phyloP scores from a whole-genome alignment of 306 rosid genomes.

The Betula pendula region DNA sequence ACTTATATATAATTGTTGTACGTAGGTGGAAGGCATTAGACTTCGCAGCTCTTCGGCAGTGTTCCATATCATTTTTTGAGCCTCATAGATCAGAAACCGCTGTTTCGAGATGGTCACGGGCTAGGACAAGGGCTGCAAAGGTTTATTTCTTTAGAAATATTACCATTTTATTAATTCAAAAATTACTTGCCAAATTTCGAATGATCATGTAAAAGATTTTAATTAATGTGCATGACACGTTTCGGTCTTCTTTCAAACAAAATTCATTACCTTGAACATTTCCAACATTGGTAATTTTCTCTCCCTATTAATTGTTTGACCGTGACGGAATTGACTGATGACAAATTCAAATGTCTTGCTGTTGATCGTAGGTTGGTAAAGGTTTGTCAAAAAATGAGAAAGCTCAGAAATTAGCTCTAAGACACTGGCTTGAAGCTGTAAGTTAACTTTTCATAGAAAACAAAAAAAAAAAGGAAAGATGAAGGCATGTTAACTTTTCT shows the following conservation, averaged over 20 bases:
- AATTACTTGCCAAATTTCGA: too few relatives aligned
- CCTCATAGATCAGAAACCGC: slow-evolving; percentile 68
- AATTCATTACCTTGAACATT: not conserved
- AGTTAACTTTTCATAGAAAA: slow-evolving; percentile 15
- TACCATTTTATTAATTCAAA: not conserved
- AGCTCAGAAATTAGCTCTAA: slow-evolving; percentile 70
- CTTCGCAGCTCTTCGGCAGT: slow-evolving; percentile 49
- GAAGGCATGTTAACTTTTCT: slow-evolving; percentile 1
- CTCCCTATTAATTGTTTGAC: slow-evolving; percentile 29
- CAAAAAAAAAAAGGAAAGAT: not conserved
- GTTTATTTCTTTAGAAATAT: slow-evolving; percentile 26
- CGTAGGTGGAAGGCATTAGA: slow-evolving; percentile 92
- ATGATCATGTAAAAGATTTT: slow-evolving; percentile 9
- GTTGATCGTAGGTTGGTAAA: slow-evolving; percentile 74
- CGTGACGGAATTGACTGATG: slow-evolving; percentile 30
- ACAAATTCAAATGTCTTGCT: slow-evolving; percentile 26
- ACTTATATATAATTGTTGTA: slow-evolving; percentile 6
- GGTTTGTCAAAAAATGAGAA: slow-evolving; percentile 81
- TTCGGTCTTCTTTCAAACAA: slow-evolving; percentile 6
- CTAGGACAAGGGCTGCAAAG: slow-evolving; percentile 83
- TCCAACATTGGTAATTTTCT: slow-evolving; percentile 14
- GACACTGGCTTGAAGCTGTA: slow-evolving; percentile 98
- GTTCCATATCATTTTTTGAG: slow-evolving; percentile 57
- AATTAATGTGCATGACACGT: not conserved
- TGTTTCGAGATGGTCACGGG: slow-evolving; percentile 75